Conservation (phyloP, 148 eudicot genomes). For the Fagopyrum tataricum region DNA sequence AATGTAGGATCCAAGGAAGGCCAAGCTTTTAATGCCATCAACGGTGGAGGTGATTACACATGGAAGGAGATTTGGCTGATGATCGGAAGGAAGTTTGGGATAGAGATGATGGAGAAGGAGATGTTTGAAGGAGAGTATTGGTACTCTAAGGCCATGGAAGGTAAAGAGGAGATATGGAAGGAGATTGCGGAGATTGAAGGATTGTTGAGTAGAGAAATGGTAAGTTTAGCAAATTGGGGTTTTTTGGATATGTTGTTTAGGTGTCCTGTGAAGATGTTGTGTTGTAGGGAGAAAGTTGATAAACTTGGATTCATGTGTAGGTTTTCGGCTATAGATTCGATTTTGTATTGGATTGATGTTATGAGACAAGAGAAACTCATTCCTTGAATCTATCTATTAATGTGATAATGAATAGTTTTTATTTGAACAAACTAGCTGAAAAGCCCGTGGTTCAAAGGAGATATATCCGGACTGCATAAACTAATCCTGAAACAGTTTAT, state of each 20-base stretch:
- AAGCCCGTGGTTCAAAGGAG: too few species aligned
- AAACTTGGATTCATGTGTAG: constrained; percentile 43
- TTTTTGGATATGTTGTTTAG: constrained; percentile 66
- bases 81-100: constrained; percentile 50
- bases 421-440: too few species aligned
- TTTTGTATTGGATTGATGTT: constrained; percentile 62
- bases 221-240: constrained; percentile 69
- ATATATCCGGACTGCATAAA: too few species aligned
- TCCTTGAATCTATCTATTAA: constrained; percentile 25
- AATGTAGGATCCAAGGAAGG: constrained; percentile 24
- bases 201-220: constrained; percentile 45
- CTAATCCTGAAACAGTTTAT: too few species aligned
- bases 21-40: constrained; percentile 65
- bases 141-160: constrained; percentile 40
- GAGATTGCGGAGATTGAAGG: constrained; percentile 56
- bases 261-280: constrained; percentile 60
- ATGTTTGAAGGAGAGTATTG: constrained; percentile 29
- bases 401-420: too few species aligned
- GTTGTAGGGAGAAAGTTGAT: constrained; percentile 56
- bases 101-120: constrained; percentile 24
- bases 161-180: constrained; percentile 54
- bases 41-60: constrained; percentile 43
- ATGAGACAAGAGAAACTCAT: constrained; percentile 70
- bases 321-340: constrained; percentile 55
- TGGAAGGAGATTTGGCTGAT: constrained; percentile 71